A percentile compares a stretch with the other conserved stretches of the same genome.
These are phyloP conservation scores for Xylaria scruposa DNA, from an alignment of 495 filamentous ascomycete species.

Conservation along the genomic window DNA sequence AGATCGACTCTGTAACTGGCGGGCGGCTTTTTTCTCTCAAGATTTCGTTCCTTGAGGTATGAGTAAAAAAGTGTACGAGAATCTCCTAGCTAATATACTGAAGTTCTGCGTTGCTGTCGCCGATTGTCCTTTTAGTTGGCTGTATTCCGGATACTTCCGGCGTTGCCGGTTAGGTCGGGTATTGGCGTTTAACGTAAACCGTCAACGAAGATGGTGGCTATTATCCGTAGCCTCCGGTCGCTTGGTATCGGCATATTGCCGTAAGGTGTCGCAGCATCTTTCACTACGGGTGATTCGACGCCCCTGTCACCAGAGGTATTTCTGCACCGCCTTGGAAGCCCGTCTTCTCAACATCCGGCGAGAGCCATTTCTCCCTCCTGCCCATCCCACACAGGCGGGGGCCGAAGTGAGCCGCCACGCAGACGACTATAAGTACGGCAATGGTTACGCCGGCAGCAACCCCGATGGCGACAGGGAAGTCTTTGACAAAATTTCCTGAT, in stretches of 20 bases:
- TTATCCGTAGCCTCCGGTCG: not conserved
- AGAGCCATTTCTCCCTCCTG: slow-evolving; percentile 36
- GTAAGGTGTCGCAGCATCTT: not conserved
- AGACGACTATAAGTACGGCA: slow-evolving; percentile 29
- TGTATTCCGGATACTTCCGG: not conserved
- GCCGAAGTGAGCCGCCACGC: slow-evolving; percentile 34
- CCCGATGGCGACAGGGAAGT: slow-evolving; percentile 32
- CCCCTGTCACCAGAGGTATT: not conserved
- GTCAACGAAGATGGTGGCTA: not conserved
- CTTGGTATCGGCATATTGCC: not conserved
- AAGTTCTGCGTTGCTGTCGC: not conserved
- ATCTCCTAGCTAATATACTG: not conserved
- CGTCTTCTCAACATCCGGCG: slow-evolving; percentile 16
- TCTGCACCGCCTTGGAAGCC: not conserved
- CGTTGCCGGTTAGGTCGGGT: too few relatives aligned
- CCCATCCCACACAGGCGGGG: slow-evolving; percentile 30
- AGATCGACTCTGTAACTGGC: not conserved
- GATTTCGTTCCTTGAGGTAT: not conserved
- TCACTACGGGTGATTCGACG: not conserved
- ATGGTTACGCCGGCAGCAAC: slow-evolving; percentile 30
- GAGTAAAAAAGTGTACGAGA: not conserved
- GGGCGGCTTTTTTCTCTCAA: too few relatives aligned
- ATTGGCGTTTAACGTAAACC: not conserved
- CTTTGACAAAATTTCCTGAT: slow-evolving; percentile 26
- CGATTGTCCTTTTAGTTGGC: not conserved